Evolutionary conservation across 2,329 filamentous ascomycete genomes (phyloP).

Genomic region (Colletotrichum sp.): DNA sequence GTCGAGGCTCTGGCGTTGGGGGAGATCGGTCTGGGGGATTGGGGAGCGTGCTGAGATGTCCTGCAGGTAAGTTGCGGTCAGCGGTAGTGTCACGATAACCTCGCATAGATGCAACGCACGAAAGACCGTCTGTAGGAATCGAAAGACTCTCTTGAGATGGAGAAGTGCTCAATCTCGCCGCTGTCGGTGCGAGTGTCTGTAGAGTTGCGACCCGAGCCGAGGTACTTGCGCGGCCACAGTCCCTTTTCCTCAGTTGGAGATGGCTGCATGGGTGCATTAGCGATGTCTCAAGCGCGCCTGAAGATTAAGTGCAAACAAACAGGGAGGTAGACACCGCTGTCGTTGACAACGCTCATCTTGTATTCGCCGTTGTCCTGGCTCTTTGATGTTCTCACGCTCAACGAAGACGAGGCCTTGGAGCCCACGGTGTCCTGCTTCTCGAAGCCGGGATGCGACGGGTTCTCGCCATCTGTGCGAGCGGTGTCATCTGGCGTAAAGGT

Average conservation of each 20-base stretch:
- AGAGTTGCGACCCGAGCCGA: constrained; percentile 54
- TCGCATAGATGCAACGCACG: constrained; percentile 59
- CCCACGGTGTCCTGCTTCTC: constrained; percentile 68
- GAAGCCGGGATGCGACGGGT: constrained; percentile 55
- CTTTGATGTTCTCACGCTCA: constrained; percentile 65
- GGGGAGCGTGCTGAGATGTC: constrained; percentile 91
- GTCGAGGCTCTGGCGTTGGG: constrained; percentile 81
- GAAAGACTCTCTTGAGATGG: constrained; percentile 94
- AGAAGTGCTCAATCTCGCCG: constrained; percentile 89
- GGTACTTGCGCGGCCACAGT: constrained; percentile 71
- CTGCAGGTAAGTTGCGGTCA: constrained; percentile 46
- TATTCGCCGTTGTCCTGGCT: constrained; percentile 74
- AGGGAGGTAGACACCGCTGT: constrained; percentile 92
- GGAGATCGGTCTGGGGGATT: constrained; percentile 62
- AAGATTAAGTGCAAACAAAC: constrained; percentile 53
- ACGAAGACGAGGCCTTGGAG: constrained; percentile 64
- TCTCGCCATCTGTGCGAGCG: constrained; percentile 45
- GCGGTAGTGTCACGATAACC: background rate
- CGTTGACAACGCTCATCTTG: constrained; percentile 91
- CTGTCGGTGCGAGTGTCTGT: constrained; percentile 61
- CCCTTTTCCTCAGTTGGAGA: constrained; percentile 85
- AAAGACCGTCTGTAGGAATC: constrained; percentile 96
- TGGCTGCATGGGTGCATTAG: constrained; percentile 58
- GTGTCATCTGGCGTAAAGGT: constrained; percentile 58
- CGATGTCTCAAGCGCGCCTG: constrained; percentile 23